Conservation (phyloP, 2,329 filamentous ascomycete species). For the Fusarium stilboides region DNA sequence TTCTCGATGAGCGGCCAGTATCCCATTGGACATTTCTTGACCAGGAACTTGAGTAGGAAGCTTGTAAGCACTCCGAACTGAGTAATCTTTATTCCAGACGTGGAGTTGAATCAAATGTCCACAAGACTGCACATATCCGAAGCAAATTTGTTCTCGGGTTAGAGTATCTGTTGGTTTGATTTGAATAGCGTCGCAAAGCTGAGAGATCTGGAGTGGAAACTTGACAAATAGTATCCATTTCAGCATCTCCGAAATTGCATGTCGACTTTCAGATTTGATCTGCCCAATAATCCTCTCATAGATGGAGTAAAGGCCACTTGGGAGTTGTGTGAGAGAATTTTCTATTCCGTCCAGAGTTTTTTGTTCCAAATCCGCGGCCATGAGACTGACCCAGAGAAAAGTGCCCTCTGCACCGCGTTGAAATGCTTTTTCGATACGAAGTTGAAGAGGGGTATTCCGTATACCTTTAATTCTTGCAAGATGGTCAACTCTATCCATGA, state of each 20-base stretch:
- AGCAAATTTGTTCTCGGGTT: not conserved
- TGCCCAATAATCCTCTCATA: not conserved
- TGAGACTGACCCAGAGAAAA: constrained; percentile 35
- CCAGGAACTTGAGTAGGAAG: not conserved
- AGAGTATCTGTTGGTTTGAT: not conserved
- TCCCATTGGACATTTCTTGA: too few relatives aligned
- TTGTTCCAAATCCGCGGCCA: constrained; percentile 21
- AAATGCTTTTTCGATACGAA: not conserved
- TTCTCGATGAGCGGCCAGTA: too few relatives aligned
- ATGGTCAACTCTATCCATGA: not conserved
- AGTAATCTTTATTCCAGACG: too few relatives aligned
- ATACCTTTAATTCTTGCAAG: not conserved
- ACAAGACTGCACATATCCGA: constrained; percentile 7
- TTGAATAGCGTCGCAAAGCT: not conserved
- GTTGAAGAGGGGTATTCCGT: not conserved
- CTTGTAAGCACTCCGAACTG: too few relatives aligned
- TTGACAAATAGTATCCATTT: not conserved
- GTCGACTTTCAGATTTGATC: not conserved
- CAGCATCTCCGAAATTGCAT: not conserved
- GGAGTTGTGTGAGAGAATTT: not conserved
- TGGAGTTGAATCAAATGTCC: constrained; percentile 1
- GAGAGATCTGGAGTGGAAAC: not conserved
- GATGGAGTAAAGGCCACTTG: not conserved
- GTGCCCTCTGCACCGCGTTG: constrained; percentile 1
- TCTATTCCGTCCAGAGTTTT: constrained; percentile 13